phyloP scores from a whole-genome alignment of 2,329 filamentous ascomycete genomes.

The Teratosphaeria gauchensis region DNA sequence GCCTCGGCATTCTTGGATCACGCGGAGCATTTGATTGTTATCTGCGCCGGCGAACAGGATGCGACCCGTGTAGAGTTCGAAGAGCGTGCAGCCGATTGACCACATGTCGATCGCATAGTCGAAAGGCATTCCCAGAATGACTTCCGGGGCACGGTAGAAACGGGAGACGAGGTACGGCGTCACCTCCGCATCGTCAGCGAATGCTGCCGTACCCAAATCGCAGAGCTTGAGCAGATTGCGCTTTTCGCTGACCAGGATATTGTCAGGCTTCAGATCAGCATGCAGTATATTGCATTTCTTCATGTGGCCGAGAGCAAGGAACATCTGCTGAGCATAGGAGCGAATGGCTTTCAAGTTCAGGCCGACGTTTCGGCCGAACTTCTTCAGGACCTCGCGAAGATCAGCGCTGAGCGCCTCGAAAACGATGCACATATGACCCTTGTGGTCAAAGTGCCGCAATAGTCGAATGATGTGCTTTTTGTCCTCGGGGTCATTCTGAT shows the following conservation, averaged over 20 bases:
- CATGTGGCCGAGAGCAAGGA: constrained; percentile 77
- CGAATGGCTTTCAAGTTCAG: constrained; percentile 82
- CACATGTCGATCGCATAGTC: constrained; percentile 94
- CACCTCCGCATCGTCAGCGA: constrained; percentile 81
- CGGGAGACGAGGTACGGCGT: constrained; percentile 93
- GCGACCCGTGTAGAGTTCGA: constrained; percentile 94
- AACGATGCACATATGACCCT: constrained; percentile 88
- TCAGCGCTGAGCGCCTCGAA: constrained; percentile 94
- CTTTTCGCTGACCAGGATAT: constrained; percentile 79
- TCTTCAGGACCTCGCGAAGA: constrained; percentile 84
- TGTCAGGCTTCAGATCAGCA: constrained; percentile 95
- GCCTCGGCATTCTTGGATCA: constrained; percentile 92
- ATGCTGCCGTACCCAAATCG: constrained; percentile 91
- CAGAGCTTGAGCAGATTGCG: constrained; percentile 86
- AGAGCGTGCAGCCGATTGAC: constrained; percentile 95
- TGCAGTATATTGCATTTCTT: constrained; percentile 90
- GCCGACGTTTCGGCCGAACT: constrained; percentile 88
- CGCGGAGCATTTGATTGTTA: constrained; percentile 97
- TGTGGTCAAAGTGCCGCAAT: constrained; percentile 82
- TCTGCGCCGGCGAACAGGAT: constrained; percentile 90
- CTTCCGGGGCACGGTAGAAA: constrained; percentile 94
- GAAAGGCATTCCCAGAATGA: constrained; percentile 93
- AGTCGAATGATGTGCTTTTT: constrained; percentile 88
- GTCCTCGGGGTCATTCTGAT: constrained; percentile 73
- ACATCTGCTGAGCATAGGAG: constrained; percentile 88